Percentiles rank a stretch among this genome's conserved stretches.
Conservation (phyloP, 371 early-diverging fungal species). For the Dichotomocladium elegans region DNA sequence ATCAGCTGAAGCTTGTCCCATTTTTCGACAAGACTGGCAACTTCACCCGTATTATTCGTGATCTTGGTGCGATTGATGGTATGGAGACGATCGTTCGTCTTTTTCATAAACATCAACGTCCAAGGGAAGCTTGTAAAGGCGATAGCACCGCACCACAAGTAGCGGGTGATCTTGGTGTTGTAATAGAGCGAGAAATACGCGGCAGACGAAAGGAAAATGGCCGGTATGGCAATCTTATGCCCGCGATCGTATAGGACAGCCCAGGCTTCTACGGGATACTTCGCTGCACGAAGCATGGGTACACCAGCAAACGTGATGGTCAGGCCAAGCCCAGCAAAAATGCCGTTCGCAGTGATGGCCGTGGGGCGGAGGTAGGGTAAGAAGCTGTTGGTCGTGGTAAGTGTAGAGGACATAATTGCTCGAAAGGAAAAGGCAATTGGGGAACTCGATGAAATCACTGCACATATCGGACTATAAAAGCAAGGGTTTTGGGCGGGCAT, state of each 20-base stretch:
- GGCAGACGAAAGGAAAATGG: not conserved
- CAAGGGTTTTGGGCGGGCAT: not conserved
- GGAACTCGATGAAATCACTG: not conserved
- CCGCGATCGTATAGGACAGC: not conserved
- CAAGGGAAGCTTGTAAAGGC: not conserved
- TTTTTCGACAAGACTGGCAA: not conserved
- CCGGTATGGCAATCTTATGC: not conserved
- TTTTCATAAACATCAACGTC: conserved; percentile 6
- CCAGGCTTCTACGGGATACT: conserved; percentile 4
- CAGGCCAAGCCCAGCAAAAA: conserved; percentile 12
- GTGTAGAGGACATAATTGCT: too few species aligned
- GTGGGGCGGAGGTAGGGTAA: not conserved
- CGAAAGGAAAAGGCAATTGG: not conserved
- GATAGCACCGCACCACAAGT: not conserved
- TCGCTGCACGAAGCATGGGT: conserved; percentile 1
- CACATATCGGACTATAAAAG: not conserved
- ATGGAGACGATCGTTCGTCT: conserved; percentile 1
- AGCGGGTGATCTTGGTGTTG: not conserved
- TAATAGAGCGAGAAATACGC: conserved; percentile 8
- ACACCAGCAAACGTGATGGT: not conserved
- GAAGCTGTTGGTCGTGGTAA: too few species aligned
- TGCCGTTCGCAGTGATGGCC: conserved; percentile 4
- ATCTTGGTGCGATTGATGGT: not conserved
- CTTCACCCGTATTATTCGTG: not conserved
- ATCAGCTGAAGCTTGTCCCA: conserved; percentile 6